Evolutionary conservation across 2,329 filamentous ascomycete species (phyloP), one percentile per base, ranked within the genome.

Genomic region (Tricladium varicosporioides): DNA sequence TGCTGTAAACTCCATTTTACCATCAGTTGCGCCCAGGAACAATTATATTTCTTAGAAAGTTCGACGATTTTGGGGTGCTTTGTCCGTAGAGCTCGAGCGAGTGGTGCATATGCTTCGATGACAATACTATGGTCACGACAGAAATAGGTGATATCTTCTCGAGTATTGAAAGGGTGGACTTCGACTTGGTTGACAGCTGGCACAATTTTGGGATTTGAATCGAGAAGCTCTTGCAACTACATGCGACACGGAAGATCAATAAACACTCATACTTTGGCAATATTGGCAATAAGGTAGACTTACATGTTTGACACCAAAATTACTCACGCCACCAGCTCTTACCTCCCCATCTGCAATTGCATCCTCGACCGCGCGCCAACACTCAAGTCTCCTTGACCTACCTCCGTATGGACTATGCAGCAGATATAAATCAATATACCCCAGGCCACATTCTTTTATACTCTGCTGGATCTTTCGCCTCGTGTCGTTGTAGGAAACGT

Each of bases 111-210:
- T 0, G 91, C 90, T 72, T 94, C 85, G 1, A 94, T 79, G 0
- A 86, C 74, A 56, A 94, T 92, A 40, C 77, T 75, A 61, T 92
- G 76, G 59, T 82, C 74, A 56, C 82, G 78, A 67, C 90, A 90
- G 64, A 83, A 85, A 11, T 80, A 77, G 0, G 84, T 80, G 60
- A 94, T 91, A 40, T 80, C 78, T 0, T 76, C 78, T 52, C 87
- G 83, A 1, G 88, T 91, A 70, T 92, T 91, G 80, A 93, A 94
- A 0, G 89, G 89, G 60, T 93, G 89, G 1, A 92, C 81, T 70
- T 93, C 88, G 65, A 92, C 87, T 74, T 94, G 90, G 67, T 93
- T 93, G 51, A 93, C 83, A 1, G 84, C 82, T 0, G 90, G 89
- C 9, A 76, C 71, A 47, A 89, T 79, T 0, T 78, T 77, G 0